Evolutionary conservation across 140 eudicot species (phyloP), one percentile per base, ranked within the genome.

Genomic region (Senecio squalidus): DNA sequence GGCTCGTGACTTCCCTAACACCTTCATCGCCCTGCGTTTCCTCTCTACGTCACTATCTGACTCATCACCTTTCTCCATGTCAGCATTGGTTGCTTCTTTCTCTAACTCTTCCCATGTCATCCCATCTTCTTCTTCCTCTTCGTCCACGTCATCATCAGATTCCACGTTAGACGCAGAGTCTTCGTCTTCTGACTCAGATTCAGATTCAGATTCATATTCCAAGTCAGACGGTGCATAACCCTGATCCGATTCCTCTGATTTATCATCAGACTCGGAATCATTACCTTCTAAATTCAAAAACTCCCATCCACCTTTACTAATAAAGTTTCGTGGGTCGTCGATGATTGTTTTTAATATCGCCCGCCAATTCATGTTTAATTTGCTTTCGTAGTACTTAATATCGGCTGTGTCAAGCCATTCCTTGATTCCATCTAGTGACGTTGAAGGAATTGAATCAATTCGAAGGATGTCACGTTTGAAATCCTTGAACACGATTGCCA

Each of bases 131-230:
- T 70, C 76, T 28, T 70, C 76, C 0, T 70, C 76, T 14, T 41
- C 76, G 1, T 70, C 76, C 43, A 9, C 43, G 5, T 36, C 43
- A 5, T 70, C 76, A 0, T 70, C 69, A 2, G 76, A 70, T 2
- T 70, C 76, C 33, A 70, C 76, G 28, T 61, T 11, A 4, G 76
- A 70, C 6, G 34, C 76, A 7, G 76, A 70, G n/a, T 48, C 70
- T 3, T 70, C 76, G 13, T 70, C 76, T 20, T 70, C 76, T n/a
- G 70, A 70, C 9, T 58, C 76, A 0, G 70, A 61, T 39, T 61
- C 13, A 36, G 13, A n/a, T n/a, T 3, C 34, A 29, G 34, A 29
- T 6, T 6, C 34, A 29, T 3, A 29, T 6, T 29, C 34, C 34
- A 29, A 2, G 6, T 29, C 34, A 29, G 34, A 29, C 6, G 34